Evolutionary conservation across 495 filamentous ascomycete genomes (phyloP).

Genomic region (Darksidea phi): DNA sequence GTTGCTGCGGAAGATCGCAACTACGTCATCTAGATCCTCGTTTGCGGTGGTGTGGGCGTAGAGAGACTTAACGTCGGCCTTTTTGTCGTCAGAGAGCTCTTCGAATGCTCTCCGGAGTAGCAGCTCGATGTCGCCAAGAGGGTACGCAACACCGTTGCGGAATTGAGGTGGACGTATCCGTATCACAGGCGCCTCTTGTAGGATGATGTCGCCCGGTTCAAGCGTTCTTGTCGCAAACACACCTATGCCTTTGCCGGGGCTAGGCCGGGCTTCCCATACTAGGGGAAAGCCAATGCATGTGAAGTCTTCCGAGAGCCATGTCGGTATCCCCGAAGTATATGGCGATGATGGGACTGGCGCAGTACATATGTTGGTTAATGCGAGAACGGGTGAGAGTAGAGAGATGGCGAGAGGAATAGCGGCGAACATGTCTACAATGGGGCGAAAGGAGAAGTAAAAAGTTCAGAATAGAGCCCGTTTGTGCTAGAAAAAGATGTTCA

Average conservation of each 20-base stretch:
- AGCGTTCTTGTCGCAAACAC: slow-evolving; percentile 27
- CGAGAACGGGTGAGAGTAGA: background rate
- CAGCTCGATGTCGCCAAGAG: background rate
- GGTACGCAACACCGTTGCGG: slow-evolving; percentile 7
- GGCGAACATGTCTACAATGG: background rate
- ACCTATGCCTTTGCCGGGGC: slow-evolving; percentile 29
- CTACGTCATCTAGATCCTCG: background rate
- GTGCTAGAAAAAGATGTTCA: too few species aligned
- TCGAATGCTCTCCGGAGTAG: slow-evolving; percentile 8
- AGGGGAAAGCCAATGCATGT: slow-evolving; percentile 7
- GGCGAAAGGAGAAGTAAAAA: background rate
- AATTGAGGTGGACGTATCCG: slow-evolving; percentile 13
- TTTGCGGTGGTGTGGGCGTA: slow-evolving; percentile 6
- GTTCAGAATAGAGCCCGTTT: too few species aligned
- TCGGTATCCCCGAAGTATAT: slow-evolving; percentile 4
- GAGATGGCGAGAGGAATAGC: background rate
- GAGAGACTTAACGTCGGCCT: slow-evolving; percentile 9
- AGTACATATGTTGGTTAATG: background rate
- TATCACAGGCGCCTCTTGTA: slow-evolving; percentile 19
- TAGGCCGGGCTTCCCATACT: slow-evolving; percentile 6
- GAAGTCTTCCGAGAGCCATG: slow-evolving; percentile 17
- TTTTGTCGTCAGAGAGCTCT: background rate
- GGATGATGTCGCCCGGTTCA: slow-evolving; percentile 18
- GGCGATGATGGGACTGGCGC: background rate
- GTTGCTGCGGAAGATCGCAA: slow-evolving; percentile 29